Conservation (phyloP, 2,329 filamentous ascomycete genomes). For the Sporothrix schenckii region DNA sequence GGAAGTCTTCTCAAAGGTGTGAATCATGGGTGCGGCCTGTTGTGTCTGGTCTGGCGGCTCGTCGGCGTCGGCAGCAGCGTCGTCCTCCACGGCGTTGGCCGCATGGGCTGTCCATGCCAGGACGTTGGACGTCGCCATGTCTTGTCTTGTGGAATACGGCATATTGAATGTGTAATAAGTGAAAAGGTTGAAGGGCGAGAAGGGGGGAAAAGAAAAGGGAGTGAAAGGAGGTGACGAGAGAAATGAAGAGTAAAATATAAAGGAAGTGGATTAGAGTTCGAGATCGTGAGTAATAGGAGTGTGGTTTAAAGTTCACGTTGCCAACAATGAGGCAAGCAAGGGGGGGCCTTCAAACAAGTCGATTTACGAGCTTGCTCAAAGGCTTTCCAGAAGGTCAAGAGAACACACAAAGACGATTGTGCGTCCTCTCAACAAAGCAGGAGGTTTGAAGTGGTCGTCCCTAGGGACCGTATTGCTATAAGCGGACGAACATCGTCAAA, state of each 20-base stretch:
- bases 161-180: slow-evolving; percentile 32
- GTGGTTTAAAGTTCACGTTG: slow-evolving; percentile 1
- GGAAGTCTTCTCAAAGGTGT: slow-evolving; percentile 53
- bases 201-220: not conserved
- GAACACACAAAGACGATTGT: slow-evolving; percentile 25
- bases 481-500: slow-evolving; percentile 40
- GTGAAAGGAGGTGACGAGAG: not conserved
- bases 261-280: not conserved
- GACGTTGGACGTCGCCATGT: slow-evolving; percentile 48
- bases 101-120: slow-evolving; percentile 52
- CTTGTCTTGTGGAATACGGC: slow-evolving; percentile 44
- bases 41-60: slow-evolving; percentile 74
- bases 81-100: slow-evolving; percentile 56
- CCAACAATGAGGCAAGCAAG: not conserved
- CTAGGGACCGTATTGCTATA: slow-evolving; percentile 50
- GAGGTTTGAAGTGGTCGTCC: slow-evolving; percentile 44
- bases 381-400: slow-evolving; percentile 21
- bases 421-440: slow-evolving; percentile 11
- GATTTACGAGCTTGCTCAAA: slow-evolving; percentile 26
- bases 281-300: not conserved
- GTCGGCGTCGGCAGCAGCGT: slow-evolving; percentile 74
- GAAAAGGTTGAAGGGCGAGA: not conserved
- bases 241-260: not conserved
- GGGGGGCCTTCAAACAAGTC: slow-evolving; percentile 25
- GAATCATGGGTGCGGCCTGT: slow-evolving; percentile 32